Percentiles rank a stretch among this genome's conserved stretches.
Evolutionary conservation across 192 early-diverging fungal species (phyloP).

Genomic region (Linnemannia hyalina): DNA sequence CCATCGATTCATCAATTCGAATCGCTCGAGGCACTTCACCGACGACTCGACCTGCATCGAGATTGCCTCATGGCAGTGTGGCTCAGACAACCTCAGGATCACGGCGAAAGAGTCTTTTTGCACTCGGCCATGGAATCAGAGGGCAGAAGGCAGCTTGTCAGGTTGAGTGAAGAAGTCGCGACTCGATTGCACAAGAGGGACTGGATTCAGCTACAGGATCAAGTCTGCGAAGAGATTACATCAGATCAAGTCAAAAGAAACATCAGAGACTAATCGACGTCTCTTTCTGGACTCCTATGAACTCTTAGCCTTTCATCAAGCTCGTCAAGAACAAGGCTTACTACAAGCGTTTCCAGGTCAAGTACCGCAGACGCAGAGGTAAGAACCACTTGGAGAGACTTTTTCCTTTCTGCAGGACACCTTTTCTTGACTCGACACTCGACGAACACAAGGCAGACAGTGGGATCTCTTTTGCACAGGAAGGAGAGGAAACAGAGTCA

Average conservation of each 20-base stretch:
- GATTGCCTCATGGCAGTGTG: neutral
- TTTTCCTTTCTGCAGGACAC: neutral
- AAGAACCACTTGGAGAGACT: conserved; percentile 9
- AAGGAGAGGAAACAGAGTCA: neutral
- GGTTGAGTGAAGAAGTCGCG: neutral
- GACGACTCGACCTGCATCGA: neutral
- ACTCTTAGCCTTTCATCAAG: conserved; percentile 77
- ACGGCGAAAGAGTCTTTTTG: no score
- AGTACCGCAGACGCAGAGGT: conserved; percentile 99
- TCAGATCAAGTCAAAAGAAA: neutral
- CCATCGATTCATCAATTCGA: neutral
- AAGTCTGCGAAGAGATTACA: neutral
- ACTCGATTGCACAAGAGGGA: no score
- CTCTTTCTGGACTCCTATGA: neutral
- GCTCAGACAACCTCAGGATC: no score
- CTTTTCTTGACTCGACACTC: neutral
- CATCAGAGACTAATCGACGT: neutral
- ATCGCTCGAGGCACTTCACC: neutral
- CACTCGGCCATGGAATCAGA: neutral
- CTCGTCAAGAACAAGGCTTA: conserved; percentile 98
- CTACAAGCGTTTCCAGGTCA: conserved; percentile 99
- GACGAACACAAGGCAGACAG: neutral
- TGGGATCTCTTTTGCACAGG: neutral
- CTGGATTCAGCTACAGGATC: no score
- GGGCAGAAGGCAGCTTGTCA: neutral